Conservation (phyloP, 306 rosid species). For the Fragaria ananassa region DNA sequence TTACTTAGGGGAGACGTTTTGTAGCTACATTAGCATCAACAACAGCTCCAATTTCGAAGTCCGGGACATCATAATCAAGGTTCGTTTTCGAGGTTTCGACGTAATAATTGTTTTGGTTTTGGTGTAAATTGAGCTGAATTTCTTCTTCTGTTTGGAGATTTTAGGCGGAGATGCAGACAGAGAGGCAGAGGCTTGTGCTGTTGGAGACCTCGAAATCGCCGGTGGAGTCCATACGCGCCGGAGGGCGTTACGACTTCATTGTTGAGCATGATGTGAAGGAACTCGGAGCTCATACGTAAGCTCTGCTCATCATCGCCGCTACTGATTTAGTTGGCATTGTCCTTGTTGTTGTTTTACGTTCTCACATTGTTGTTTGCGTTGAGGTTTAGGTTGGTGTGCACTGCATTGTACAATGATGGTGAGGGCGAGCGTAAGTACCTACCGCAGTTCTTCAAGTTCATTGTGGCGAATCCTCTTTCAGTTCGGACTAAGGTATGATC, state of each 20-base stretch:
- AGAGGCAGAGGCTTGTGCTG: slow-evolving; percentile 87
- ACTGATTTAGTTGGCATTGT: not conserved
- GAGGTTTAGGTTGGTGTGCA: slow-evolving; percentile 91
- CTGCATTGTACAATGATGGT: slow-evolving; percentile 87
- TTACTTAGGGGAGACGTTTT: slow-evolving; percentile 92
- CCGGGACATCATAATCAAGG: slow-evolving; percentile 79
- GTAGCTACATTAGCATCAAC: slow-evolving; percentile 89
- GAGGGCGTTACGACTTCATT: slow-evolving; percentile 93
- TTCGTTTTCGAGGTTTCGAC: not conserved
- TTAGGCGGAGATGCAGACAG: slow-evolving; percentile 98
- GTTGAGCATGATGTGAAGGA: slow-evolving; percentile 97
- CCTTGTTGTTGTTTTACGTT: slow-evolving; percentile 8
- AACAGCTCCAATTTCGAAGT: slow-evolving; percentile 91
- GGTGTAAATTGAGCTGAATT: not conserved
- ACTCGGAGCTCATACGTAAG: slow-evolving; percentile 95
- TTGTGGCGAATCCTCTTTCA: slow-evolving; percentile 90
- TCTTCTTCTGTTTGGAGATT: not conserved
- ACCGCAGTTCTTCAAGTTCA: slow-evolving; percentile 94
- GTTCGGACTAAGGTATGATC: slow-evolving; percentile 88
- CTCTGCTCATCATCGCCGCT: slow-evolving; percentile 3
- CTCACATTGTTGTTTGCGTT: slow-evolving; percentile 7
- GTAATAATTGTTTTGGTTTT: not conserved
- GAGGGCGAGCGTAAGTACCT: slow-evolving; percentile 95
- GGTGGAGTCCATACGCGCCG: slow-evolving; percentile 86
- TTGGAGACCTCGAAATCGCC: slow-evolving; percentile 86